Conservation (phyloP, 2,329 filamentous ascomycete genomes). For the Exophiala calicioides region DNA sequence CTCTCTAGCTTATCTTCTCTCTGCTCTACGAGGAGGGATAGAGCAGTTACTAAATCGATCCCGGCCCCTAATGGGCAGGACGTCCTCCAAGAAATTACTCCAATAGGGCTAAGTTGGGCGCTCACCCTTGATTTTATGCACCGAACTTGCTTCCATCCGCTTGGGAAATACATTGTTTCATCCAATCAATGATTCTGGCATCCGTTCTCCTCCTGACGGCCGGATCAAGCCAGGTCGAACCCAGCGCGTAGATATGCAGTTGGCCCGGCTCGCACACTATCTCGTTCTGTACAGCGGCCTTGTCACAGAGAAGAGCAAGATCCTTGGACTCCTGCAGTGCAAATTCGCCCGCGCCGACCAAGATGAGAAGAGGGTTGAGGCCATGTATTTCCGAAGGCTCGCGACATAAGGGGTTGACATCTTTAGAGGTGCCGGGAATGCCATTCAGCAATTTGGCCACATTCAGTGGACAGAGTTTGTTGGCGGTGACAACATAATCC, state of each 20-base stretch:
- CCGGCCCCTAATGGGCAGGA: too few species aligned
- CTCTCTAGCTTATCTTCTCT: too few species aligned
- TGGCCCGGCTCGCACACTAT: conserved; percentile 13
- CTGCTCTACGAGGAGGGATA: too few species aligned
- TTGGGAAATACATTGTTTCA: too few species aligned
- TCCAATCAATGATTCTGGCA: conserved; percentile 15
- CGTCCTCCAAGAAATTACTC: too few species aligned
- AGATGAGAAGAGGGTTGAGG: conserved; percentile 12
- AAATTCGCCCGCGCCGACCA: conserved; percentile 13
- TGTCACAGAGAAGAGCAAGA: conserved; percentile 8
- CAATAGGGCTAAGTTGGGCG: too few species aligned
- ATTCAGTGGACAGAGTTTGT: conserved; percentile 2
- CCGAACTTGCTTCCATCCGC: too few species aligned
- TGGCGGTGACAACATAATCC: conserved; percentile 15
- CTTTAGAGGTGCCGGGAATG: conserved; percentile 1
- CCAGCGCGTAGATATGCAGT: conserved; percentile 18
- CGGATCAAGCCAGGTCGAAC: conserved; percentile 9
- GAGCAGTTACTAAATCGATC: too few species aligned
- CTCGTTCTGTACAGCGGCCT: conserved; percentile 4
- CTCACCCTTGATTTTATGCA: too few species aligned
- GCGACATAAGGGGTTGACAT: conserved; percentile 13
- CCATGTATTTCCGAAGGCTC: conserved; percentile 1
- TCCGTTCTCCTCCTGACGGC: conserved; percentile 13
- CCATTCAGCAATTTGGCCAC: conserved; percentile 4
- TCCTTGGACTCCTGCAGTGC: conserved; percentile 11